Conservation (phyloP, 2,329 filamentous ascomycete genomes). For the Calonectria naviculata region DNA sequence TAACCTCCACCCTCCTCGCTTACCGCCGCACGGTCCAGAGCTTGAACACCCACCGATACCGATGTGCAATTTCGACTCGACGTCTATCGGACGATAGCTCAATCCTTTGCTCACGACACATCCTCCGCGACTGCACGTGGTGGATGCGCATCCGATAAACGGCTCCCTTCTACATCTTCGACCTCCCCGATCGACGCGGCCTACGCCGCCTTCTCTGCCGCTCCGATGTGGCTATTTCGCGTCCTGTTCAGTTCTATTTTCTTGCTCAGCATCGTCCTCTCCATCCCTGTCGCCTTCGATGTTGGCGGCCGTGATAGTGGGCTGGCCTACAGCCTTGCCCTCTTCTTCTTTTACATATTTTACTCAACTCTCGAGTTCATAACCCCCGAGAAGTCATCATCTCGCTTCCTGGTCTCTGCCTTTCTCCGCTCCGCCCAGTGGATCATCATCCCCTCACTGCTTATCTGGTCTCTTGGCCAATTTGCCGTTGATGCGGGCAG, state of each 20-base stretch:
- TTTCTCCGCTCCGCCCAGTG: conserved; percentile 83
- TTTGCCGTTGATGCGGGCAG: conserved; percentile 90
- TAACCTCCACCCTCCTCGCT: conserved; percentile 1
- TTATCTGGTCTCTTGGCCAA: conserved; percentile 96
- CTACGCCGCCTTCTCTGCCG: conserved; percentile 43
- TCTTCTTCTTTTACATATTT: conserved; percentile 91
- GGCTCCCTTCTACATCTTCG: conserved; percentile 5
- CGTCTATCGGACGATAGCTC: conserved; percentile 26
- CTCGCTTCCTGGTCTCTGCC: conserved; percentile 78
- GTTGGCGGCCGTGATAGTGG: conserved; percentile 95
- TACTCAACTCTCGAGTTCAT: conserved; percentile 84
- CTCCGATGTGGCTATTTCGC: conserved; percentile 84
- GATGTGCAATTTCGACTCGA: conserved; percentile 34
- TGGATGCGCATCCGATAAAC: conserved; percentile 19
- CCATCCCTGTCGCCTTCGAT: conserved; percentile 97
- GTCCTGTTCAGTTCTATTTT: conserved; percentile 85
- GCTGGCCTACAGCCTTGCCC: conserved; percentile 89
- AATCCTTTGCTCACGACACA: conserved; percentile 20
- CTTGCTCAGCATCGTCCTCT: conserved; percentile 91
- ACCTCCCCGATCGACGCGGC: conserved; percentile 40
- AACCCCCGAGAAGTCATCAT: conserved; percentile 81
- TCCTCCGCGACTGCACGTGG: conserved; percentile 22
- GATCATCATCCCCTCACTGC: conserved; percentile 83
- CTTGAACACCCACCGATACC: conserved; percentile 24
- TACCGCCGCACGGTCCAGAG: conserved; percentile 11